Evolutionary conservation across 2,329 filamentous ascomycete genomes (phyloP), one percentile per base, ranked within the genome.

Genomic region (Aureobasidium pullulans): DNA sequence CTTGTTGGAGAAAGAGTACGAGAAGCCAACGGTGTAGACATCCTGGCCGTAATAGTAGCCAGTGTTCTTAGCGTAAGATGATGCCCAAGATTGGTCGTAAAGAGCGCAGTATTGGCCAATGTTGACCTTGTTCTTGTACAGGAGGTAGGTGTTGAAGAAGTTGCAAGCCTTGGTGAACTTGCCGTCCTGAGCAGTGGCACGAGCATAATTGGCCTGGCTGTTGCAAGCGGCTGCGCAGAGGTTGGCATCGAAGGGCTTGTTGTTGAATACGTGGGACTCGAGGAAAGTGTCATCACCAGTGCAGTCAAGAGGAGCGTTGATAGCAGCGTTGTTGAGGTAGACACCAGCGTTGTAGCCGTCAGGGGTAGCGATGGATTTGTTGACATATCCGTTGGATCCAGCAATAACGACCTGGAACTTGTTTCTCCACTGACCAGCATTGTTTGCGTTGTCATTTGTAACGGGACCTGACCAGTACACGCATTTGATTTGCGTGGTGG

Each of bases 331-430:
- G 16, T 60, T 61, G 39, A 62, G 59, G 39, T 61, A 65, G 31
- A 56, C 68, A 40, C 71, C 71, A 19, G 64, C 64, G n/a, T 72
- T 66, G 56, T 65, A 62, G 5, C 62, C 62, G 5, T 71, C 72
- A 28, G 44, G 44, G 7, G 58, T 64, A 60, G 64, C 67, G 54
- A 61, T 61, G 37, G 40, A 57, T 39, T 62, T 54, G 48, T 66
- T 66, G 60, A 62, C 62, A 60, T 65, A 68, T 9, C 74, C 76
- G 59, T 78, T 76, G 37, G 72, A 76, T 29, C 71, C 76, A 15
- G 74, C 69, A 49, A 77, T 74, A 29, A 73, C 72, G 36, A 77
- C 71, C n/a, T 70, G 64, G 70, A 77, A 70, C n/a, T 66, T 39
- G 23, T 62, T 64, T 10, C 71, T 68, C 54, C 60, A 69, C 62